Percentiles rank a stretch among this genome's conserved stretches.
Conservation (phyloP, 257 asterid genomes). For the Verbena officinalis region DNA sequence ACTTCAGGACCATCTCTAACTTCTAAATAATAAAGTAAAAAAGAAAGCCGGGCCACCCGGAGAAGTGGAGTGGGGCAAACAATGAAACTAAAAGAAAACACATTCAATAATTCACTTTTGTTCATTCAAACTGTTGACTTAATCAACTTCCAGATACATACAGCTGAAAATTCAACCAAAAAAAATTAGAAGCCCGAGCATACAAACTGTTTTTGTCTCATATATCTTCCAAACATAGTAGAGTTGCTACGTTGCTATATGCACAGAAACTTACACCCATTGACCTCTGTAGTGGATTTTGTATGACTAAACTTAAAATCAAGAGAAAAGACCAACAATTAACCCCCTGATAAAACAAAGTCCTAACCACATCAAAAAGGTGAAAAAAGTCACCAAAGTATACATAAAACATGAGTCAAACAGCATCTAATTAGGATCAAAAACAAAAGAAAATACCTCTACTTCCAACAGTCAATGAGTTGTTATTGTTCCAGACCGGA, state of each 20-base stretch:
- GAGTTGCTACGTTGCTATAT: neutral
- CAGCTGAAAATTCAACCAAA: neutral
- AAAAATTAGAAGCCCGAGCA: neutral
- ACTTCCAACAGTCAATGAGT: slow-evolving; percentile 80
- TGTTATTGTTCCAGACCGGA: slow-evolving; percentile 89
- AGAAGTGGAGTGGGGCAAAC: neutral
- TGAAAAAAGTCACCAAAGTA: neutral
- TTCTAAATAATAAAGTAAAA: neutral
- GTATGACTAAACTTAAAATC: neutral
- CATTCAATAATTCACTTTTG: too few species aligned
- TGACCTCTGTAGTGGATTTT: too few species aligned
- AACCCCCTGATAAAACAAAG: too few species aligned
- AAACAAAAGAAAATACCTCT: slow-evolving; percentile 55
- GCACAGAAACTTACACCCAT: too few species aligned
- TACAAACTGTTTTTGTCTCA: neutral
- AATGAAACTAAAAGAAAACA: neutral
- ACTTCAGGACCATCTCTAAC: neutral
- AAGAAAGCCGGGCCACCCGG: neutral
- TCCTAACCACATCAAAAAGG: too few species aligned
- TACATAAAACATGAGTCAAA: neutral
- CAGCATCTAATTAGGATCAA: neutral
- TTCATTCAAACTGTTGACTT: too few species aligned
- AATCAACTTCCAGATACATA: too few species aligned
- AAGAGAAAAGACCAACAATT: neutral
- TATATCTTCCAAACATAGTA: neutral